Evolutionary conservation across 1,139 yeast species (phyloP).

Genomic region (Chernovozyma aurita): DNA sequence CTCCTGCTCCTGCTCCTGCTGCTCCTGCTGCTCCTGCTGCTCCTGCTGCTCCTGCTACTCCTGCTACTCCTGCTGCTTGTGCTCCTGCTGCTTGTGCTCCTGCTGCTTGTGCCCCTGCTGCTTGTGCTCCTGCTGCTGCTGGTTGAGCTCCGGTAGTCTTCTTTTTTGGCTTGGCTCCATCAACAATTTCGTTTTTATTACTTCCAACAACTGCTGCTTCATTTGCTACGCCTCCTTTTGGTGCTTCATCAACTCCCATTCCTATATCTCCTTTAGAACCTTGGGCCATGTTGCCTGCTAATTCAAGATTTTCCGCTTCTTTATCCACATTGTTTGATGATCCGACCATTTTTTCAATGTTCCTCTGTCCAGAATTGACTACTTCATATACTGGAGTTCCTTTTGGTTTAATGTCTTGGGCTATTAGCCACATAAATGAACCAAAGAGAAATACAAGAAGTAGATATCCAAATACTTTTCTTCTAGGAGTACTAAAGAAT

Average conservation of each 20-base stretch:
- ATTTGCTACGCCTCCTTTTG: slow-evolving; percentile 49
- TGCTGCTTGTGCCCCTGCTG: not conserved
- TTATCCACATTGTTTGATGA: slow-evolving; percentile 24
- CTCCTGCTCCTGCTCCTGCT: too few species aligned
- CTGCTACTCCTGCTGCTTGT: not conserved
- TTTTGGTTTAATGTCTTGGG: slow-evolving; percentile 31
- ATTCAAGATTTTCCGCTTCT: slow-evolving; percentile 27
- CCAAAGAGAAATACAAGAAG: slow-evolving; percentile 35
- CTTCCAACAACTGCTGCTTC: slow-evolving; percentile 44
- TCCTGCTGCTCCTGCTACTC: too few species aligned
- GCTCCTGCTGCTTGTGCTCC: not conserved
- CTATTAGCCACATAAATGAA: slow-evolving; percentile 31
- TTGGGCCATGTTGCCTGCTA: slow-evolving; percentile 39
- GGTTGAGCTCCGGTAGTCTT: not conserved
- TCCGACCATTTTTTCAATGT: slow-evolving; percentile 22
- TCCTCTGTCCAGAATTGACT: slow-evolving; percentile 13
- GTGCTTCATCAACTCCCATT: slow-evolving; percentile 41
- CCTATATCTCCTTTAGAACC: slow-evolving; percentile 44
- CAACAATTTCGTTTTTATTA: slow-evolving; percentile 32
- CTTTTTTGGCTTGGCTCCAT: slow-evolving; percentile 3
- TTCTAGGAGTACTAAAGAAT: slow-evolving; percentile 33
- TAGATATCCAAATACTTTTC: slow-evolving; percentile 38
- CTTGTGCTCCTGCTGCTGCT: not conserved
- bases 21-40: too few species aligned
- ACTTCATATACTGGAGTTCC: slow-evolving; percentile 30